Percentiles rank a stretch among this genome's conserved stretches.
These are phyloP conservation scores for Emmonsiellopsis sp. DNA, from an alignment of 2,329 filamentous ascomycete genomes.

Conservation along the genomic window DNA sequence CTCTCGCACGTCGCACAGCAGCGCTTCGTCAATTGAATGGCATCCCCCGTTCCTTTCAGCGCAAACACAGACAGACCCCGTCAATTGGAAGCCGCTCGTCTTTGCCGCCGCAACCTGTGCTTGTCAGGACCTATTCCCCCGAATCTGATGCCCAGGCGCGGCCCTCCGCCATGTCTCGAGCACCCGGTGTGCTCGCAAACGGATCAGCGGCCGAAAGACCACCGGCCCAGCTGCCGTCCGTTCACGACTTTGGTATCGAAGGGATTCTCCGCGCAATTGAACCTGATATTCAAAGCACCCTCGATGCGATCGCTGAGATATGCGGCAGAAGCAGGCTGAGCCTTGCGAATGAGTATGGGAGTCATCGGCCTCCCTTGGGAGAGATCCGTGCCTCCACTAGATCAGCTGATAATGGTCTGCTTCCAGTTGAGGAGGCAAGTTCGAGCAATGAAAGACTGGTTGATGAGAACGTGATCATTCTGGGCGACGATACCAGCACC, in stretches of 20 bases:
- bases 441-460: conserved; percentile 27
- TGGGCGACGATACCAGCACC: conserved; percentile 31
- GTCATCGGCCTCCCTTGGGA: conserved; percentile 53
- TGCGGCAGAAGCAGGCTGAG: conserved; percentile 53
- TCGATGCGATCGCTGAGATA: conserved; percentile 56
- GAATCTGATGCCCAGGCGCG: conserved; percentile 23
- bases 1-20: conserved; percentile 22
- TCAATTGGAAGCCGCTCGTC: conserved; percentile 17
- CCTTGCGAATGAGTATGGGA: conserved; percentile 53
- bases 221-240: conserved; percentile 34
- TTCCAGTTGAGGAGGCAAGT: conserved; percentile 36
- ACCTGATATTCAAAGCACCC: conserved; percentile 48
- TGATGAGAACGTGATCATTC: conserved; percentile 28
- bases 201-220: conserved; percentile 16
- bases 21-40: conserved; percentile 26
- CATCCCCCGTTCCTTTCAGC: conserved; percentile 17
- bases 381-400: conserved; percentile 40
- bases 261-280: conserved; percentile 49
- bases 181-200: conserved; percentile 23
- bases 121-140: conserved; percentile 35
- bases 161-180: conserved; percentile 24
- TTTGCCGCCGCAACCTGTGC: conserved; percentile 33
- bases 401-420: conserved; percentile 18
- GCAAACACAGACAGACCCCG: conserved; percentile 18
- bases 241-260: conserved; percentile 48